Evolutionary conservation across 202 grass and related monocot species (phyloP), one percentile per base, ranked within the genome.

Genomic region (Setaria viridis): DNA sequence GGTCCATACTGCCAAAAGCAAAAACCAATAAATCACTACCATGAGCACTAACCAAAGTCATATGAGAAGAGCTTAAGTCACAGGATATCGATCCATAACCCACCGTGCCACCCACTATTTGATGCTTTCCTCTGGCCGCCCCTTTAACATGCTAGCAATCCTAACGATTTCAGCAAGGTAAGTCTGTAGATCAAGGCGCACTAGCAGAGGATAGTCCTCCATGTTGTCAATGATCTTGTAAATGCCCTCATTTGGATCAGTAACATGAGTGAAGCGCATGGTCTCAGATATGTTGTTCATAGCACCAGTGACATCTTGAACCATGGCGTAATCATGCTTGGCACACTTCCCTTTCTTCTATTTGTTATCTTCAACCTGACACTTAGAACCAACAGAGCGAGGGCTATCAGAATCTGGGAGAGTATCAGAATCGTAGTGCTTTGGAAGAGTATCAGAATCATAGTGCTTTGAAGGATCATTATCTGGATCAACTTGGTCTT

Each of bases 111-210:
- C 72, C 6, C n/a, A 75, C 50, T 75, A 33, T 33, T 56, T 56
- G 19, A 57, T 75, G 34, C 4, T 16, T 16, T 55, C 72, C 9
- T 56, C 5, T 56, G 50, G 72, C 32, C 51, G 39, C n/a, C 51
- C 32, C 72, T 75, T 57, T 32, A 75, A 57, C 50, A 75, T 75
- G 20, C 4, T 33, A 75, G 32, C 50, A 12, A 5, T 75, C 51
- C 57, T 77, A 2, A 43, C 66, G 43, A 43, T 68, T 3, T 41
- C n/a, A 10, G 66, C 16, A 6, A 68, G 15, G 16, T 68, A 68
- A 8, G 19, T 16, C n/a, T 68, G 65, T 15, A 67, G 16, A 5
- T 67, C 66, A 4, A 69, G 39, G 4, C 66, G 35, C 43, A 69
- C 37, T 43, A 43, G n/a, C 11, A 69, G 5, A 21, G 67, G 67